Evolutionary conservation across 148 eudicot species (phyloP).

Genomic region (Rhododendron kiyosumense): DNA sequence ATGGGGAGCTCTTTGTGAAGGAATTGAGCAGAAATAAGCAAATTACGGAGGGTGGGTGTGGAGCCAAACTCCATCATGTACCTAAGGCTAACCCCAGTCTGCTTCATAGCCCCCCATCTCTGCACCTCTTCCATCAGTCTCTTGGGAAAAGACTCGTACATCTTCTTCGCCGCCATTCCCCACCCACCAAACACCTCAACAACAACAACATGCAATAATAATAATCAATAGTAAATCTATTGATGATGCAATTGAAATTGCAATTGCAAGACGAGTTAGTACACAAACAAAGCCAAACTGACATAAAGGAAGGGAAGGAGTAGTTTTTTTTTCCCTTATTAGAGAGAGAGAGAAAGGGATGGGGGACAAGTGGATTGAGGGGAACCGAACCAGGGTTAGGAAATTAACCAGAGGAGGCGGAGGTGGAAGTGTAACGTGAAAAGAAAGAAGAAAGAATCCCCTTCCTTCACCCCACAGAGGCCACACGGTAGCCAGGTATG

Average conservation of each 20-base stretch:
- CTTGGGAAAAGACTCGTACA: conserved; percentile 44
- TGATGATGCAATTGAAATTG: no score
- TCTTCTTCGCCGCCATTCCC: conserved; percentile 66
- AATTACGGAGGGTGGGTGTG: conserved; percentile 46
- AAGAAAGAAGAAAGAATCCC: not conserved
- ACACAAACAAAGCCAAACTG: not conserved
- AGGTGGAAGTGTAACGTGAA: not conserved
- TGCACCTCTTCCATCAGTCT: conserved; percentile 59
- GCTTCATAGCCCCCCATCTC: conserved; percentile 65
- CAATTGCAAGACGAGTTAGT: not conserved
- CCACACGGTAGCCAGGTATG: no score
- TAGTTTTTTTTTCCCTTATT: not conserved
- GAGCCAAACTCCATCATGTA: conserved; percentile 98
- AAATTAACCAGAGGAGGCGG: not conserved
- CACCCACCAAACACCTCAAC: not conserved
- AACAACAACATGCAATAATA: not conserved
- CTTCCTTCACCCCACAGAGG: no score
- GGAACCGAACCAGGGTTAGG: not conserved
- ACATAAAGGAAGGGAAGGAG: not conserved
- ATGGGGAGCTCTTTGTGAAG: conserved; percentile 86
- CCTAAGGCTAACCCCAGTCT: conserved; percentile 73
- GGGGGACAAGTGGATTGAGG: not conserved
- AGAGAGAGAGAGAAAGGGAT: not conserved
- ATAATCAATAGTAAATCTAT: no score
- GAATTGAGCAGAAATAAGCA: conserved; percentile 76